Conservation (phyloP, 371 early-diverging fungal genomes). For the Mucor circinelloides region DNA sequence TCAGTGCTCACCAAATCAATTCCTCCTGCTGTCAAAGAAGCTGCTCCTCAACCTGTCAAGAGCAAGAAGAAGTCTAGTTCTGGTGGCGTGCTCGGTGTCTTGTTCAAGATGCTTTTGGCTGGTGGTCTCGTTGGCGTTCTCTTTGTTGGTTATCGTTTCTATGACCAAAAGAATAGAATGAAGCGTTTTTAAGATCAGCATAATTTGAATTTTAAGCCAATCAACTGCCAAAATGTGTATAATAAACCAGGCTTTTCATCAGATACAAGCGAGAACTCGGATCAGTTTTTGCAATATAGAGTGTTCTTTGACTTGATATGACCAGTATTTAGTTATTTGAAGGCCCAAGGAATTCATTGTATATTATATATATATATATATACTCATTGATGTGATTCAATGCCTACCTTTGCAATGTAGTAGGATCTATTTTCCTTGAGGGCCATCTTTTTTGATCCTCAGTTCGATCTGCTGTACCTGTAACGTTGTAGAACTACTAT, state of each 20-base stretch:
- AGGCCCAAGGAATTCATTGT: too few species aligned
- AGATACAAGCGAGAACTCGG: background rate
- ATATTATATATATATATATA: too few species aligned
- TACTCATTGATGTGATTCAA: too few species aligned
- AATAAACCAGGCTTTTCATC: background rate
- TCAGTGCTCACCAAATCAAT: constrained; percentile 58
- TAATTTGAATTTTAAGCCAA: constrained; percentile 12
- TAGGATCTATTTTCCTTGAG: too few species aligned
- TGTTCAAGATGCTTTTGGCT: constrained; percentile 58
- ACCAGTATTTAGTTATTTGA: too few species aligned
- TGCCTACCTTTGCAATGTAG: too few species aligned
- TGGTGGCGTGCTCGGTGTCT: constrained; percentile 51
- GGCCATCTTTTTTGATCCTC: too few species aligned
- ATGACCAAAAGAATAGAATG: constrained; percentile 62
- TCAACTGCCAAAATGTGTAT: constrained; percentile 17
- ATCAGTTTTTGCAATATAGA: too few species aligned
- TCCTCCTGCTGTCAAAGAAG: constrained; percentile 38
- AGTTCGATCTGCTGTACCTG: too few species aligned
- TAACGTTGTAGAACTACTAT: too few species aligned
- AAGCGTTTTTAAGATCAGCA: constrained; percentile 57
- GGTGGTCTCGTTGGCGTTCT: constrained; percentile 59
- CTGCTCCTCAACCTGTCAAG: constrained; percentile 26
- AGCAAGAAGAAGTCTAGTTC: constrained; percentile 16
- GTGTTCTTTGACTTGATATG: too few species aligned
- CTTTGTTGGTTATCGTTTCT: constrained; percentile 59